Conservation (phyloP, 306 rosid species). For the Prinsepia uniflora region DNA sequence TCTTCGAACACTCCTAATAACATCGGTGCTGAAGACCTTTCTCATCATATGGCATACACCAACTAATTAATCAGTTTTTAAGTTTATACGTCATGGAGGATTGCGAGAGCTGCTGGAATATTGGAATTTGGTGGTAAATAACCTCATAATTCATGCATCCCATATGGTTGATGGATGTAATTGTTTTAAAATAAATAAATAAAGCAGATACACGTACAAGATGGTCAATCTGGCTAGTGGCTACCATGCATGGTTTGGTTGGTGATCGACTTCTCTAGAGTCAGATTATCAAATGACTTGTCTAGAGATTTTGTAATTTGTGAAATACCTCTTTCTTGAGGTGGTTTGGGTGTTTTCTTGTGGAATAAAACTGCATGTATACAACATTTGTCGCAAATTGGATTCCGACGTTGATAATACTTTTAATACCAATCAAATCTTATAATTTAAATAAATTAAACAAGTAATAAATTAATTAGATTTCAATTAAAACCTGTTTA, state of each 20-base stretch:
- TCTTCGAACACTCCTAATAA: conserved; percentile 43
- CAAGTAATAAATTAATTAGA: no score
- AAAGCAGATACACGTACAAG: neutral
- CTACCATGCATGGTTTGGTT: conserved; percentile 37
- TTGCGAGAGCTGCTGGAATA: conserved; percentile 19
- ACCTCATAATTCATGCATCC: conserved; percentile 19
- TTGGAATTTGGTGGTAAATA: conserved; percentile 48
- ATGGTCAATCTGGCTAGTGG: neutral
- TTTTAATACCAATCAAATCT: no score
- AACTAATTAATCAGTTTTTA: conserved; percentile 31
- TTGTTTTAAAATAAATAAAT: neutral
- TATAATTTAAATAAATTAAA: no score
- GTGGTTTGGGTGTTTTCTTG: conserved; percentile 39
- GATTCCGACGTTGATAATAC: neutral
- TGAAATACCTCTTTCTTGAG: conserved; percentile 31
- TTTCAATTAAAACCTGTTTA: no score
- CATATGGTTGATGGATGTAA: neutral
- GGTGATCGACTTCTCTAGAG: conserved; percentile 47
- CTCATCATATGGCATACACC: conserved; percentile 54
- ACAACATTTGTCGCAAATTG: neutral
- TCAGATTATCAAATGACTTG: conserved; percentile 21
- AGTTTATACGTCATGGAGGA: neutral
- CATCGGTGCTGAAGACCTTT: conserved; percentile 43
- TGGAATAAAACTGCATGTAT: conserved; percentile 7
- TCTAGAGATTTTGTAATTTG: conserved; percentile 32